A percentile compares a stretch with the other conserved stretches of the same genome.
Conservation (phyloP, 495 filamentous ascomycete species). For the Trichoderma gamsii region DNA sequence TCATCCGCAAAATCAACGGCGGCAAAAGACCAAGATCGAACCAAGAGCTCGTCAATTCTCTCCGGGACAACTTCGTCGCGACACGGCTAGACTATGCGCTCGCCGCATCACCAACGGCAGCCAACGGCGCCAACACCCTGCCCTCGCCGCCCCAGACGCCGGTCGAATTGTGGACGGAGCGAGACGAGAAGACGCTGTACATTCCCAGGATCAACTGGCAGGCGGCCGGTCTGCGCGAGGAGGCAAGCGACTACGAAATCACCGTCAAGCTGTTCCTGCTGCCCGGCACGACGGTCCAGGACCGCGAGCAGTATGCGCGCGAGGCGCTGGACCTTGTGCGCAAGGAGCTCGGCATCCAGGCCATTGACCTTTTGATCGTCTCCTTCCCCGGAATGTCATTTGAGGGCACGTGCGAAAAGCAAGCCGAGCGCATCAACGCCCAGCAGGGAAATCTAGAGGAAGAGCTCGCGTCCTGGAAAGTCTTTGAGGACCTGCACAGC, state of each 20-base stretch:
- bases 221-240: constrained; percentile 65
- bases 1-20: constrained; percentile 59
- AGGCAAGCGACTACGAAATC: constrained; percentile 78
- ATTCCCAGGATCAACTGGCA: constrained; percentile 72
- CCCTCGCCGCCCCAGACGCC: constrained; percentile 25
- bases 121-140: constrained; percentile 44
- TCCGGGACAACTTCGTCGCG: constrained; percentile 71
- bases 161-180: constrained; percentile 57
- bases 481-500: constrained; percentile 68
- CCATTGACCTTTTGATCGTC: constrained; percentile 83
- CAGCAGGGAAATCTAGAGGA: constrained; percentile 59
- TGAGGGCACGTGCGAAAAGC: constrained; percentile 82
- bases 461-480: constrained; percentile 56
- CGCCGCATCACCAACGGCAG: constrained; percentile 34
- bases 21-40: constrained; percentile 67
- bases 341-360: constrained; percentile 65
- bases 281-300: constrained; percentile 55
- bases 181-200: constrained; percentile 55
- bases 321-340: constrained; percentile 75
- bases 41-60: constrained; percentile 77
- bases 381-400: constrained; percentile 92
- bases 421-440: constrained; percentile 58
- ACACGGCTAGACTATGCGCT: constrained; percentile 55
- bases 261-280: constrained; percentile 92
- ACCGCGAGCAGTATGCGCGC: constrained; percentile 58